phyloP scores from a whole-genome alignment of 129 eudicot genomes.

The Flaveria robusta region DNA sequence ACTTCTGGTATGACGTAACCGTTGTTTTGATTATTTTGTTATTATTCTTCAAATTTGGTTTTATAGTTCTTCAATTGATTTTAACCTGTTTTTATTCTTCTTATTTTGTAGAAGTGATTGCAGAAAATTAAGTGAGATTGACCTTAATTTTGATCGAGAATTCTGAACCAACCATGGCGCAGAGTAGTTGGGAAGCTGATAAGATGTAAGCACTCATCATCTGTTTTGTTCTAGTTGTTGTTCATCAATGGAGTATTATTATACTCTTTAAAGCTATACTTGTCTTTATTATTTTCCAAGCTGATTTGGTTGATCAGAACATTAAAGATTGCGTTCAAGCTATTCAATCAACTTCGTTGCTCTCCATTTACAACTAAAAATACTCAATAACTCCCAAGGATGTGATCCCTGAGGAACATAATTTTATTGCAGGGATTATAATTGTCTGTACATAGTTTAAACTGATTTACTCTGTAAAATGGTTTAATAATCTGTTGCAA shows the following conservation, averaged over 20 bases:
- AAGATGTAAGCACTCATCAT: conserved; percentile 61
- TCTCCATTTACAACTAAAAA: not conserved
- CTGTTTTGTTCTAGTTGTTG: not conserved
- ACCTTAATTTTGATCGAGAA: conserved; percentile 11
- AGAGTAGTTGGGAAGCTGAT: conserved; percentile 99
- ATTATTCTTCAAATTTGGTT: not conserved
- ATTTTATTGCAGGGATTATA: conserved; percentile 15
- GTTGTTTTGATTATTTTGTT: not conserved
- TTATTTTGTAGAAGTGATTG: conserved; percentile 34
- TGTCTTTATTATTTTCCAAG: not conserved
- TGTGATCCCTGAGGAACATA: conserved; percentile 14
- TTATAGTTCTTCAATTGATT: not conserved
- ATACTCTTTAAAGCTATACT: not conserved
- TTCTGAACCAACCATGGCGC: conserved; percentile 61
- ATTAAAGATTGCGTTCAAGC: conserved; percentile 9
- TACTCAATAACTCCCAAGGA: conserved; percentile 12
- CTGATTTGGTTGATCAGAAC: conserved; percentile 25
- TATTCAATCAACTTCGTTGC: not conserved
- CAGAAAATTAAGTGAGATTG: conserved; percentile 22
- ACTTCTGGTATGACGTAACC: conserved; percentile 29
- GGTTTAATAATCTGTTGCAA: conserved; percentile 1
- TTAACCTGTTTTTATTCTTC: not conserved
- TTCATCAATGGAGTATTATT: not conserved
- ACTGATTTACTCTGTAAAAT: conserved; percentile 6
- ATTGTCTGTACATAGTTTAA: conserved; percentile 4